phyloP scores from a whole-genome alignment of 306 rosid species.

The Quercus berberidifolia region DNA sequence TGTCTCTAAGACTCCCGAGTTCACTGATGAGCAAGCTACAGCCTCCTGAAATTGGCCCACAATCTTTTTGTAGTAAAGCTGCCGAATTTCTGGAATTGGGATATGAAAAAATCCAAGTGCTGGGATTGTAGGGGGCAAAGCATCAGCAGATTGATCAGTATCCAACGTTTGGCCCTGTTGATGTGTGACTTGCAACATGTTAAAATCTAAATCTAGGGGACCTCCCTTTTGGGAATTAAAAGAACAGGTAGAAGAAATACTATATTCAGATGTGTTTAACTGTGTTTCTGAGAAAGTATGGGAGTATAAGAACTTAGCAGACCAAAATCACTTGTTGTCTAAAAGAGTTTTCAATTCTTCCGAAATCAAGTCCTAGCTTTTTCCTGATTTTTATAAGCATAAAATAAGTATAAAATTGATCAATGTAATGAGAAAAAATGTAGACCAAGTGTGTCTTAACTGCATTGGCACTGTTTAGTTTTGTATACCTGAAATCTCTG shows the following conservation, averaged over 20 bases:
- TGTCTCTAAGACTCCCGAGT: slow-evolving; percentile 67
- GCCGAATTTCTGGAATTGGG: slow-evolving; percentile 79
- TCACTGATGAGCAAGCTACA: slow-evolving; percentile 73
- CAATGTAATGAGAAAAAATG: not conserved
- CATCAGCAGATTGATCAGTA: slow-evolving; percentile 21
- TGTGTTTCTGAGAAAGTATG: not conserved
- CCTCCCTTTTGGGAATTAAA: slow-evolving; percentile 36
- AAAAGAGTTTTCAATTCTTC: not conserved
- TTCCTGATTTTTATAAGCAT: not conserved
- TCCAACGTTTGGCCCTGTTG: slow-evolving; percentile 64
- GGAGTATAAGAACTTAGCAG: not conserved
- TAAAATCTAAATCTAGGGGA: slow-evolving; percentile 56
- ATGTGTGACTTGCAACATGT: slow-evolving; percentile 62
- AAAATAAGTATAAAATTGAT: not conserved
- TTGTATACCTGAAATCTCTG: slow-evolving; percentile 55
- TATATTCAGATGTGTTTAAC: not conserved
- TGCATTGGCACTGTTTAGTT: slow-evolving; percentile 2
- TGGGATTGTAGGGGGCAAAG: slow-evolving; percentile 25
- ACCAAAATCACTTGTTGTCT: not conserved
- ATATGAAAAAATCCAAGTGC: slow-evolving; percentile 81
- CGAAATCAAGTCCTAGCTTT: not conserved
- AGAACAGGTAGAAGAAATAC: slow-evolving; percentile 13
- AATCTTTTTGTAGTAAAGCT: slow-evolving; percentile 45
- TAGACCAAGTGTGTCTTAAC: slow-evolving; percentile 5
- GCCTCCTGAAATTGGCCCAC: slow-evolving; percentile 75